Percentiles rank a stretch among this genome's conserved stretches.
Evolutionary conservation across 495 filamentous ascomycete genomes (phyloP).

Genomic region (Hyaloscypha finlandica): DNA sequence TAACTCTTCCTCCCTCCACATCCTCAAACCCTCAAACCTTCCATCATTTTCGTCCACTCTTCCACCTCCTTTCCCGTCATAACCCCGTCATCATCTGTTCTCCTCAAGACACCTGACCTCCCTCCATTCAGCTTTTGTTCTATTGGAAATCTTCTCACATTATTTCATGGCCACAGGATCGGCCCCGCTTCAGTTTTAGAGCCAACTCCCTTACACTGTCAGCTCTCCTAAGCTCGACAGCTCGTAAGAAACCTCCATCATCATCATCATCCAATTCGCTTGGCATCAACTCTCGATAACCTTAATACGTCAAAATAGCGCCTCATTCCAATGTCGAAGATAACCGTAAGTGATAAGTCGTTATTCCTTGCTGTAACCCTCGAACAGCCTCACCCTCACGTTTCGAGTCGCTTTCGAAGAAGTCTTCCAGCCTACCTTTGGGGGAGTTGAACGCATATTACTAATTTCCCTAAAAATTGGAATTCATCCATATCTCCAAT

Average conservation of each 20-base stretch:
- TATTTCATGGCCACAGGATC: too few relatives aligned
- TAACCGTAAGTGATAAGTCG: background rate
- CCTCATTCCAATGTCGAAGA: background rate
- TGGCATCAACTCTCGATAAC: background rate
- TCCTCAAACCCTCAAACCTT: too few relatives aligned
- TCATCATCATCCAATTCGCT: background rate
- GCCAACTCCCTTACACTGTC: too few relatives aligned
- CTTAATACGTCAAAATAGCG: too few relatives aligned
- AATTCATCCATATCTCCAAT: background rate
- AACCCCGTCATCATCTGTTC: too few relatives aligned
- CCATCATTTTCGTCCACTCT: too few relatives aligned
- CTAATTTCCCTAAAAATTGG: background rate
- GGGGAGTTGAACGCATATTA: background rate
- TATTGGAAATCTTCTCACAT: too few relatives aligned
- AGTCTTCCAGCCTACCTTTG: background rate
- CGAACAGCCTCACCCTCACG: background rate
- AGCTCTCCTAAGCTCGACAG: background rate
- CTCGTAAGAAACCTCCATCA: background rate
- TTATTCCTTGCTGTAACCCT: background rate
- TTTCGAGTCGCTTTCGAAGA: background rate
- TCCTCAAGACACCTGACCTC: too few relatives aligned
- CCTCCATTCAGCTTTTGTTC: too few relatives aligned
- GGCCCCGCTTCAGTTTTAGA: too few relatives aligned
- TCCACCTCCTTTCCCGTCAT: too few relatives aligned
- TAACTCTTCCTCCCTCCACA: too few relatives aligned